Conservation (phyloP, 177 flowering plant genomes). For the Tripterygium wilfordii region DNA sequence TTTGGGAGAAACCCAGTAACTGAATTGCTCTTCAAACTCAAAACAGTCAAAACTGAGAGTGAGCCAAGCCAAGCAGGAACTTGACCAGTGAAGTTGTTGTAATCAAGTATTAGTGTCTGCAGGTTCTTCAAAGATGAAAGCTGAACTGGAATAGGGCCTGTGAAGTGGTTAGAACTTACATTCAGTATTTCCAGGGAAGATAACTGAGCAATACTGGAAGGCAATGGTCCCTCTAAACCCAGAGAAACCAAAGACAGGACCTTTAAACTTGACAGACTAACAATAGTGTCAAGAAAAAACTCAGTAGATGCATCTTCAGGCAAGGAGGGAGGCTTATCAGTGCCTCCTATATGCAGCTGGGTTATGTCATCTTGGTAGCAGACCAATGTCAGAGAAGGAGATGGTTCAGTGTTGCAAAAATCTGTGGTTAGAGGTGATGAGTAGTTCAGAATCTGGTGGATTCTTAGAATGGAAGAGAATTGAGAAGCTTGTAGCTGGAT, state of each 20-base stretch:
- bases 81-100: conserved; percentile 21
- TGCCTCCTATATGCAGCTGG: conserved; percentile 27
- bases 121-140: conserved; percentile 20
- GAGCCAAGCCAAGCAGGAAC: conserved; percentile 25
- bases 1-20: conserved; percentile 27
- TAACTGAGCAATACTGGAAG: conserved; percentile 11
- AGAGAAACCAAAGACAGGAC: conserved; percentile 36
- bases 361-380: conserved; percentile 33
- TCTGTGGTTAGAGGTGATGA: conserved; percentile 27
- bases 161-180: conserved; percentile 26
- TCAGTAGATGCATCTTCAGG: conserved; percentile 18
- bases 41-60: conserved; percentile 19
- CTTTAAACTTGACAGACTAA: conserved; percentile 21
- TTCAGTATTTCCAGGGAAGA: conserved; percentile 36
- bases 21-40: conserved; percentile 30
- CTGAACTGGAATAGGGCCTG: conserved; percentile 21
- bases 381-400: conserved; percentile 14
- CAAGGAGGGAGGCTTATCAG: conserved; percentile 3
- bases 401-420: conserved; percentile 33
- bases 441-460: conserved; percentile 32
- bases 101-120: conserved; percentile 29
- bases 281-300: conserved; percentile 18
- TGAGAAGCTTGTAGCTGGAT: conserved; percentile 24
- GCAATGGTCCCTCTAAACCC: conserved; percentile 37
- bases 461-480: conserved; percentile 18